Evolutionary conservation across 2,329 filamentous ascomycete species (phyloP).

Genomic region (Neocatenulostroma microsporum): DNA sequence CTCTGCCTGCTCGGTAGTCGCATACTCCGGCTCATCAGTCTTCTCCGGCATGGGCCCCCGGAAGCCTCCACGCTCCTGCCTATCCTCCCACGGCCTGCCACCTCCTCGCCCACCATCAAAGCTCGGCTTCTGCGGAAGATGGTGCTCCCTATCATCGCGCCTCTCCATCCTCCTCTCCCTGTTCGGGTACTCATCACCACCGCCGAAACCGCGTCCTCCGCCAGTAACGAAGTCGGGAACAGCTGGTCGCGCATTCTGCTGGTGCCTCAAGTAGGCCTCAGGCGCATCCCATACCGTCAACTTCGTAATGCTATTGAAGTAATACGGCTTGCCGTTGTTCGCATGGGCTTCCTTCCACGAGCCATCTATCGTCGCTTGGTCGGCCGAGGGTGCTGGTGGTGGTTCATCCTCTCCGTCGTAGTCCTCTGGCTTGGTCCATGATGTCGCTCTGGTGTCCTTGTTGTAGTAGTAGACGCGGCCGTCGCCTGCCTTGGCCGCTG

Average conservation of each 20-base stretch:
- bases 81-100: constrained; percentile 25
- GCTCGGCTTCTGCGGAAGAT: constrained; percentile 33
- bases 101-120: constrained; percentile 25
- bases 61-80: constrained; percentile 26
- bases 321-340: constrained; percentile 83
- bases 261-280: constrained; percentile 14
- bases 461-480: constrained; percentile 85
- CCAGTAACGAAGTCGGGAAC: constrained; percentile 52
- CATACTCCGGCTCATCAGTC: constrained; percentile 57
- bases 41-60: constrained; percentile 28
- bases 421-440: constrained; percentile 91
- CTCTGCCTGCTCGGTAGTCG: constrained; percentile 78
- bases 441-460: constrained; percentile 69
- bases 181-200: constrained; percentile 3
- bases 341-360: constrained; percentile 84
- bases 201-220: constrained; percentile 23
- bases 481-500: constrained; percentile 22
- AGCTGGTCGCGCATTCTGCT: constrained; percentile 13
- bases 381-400: constrained; percentile 55
- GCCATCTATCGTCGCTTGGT: constrained; percentile 58
- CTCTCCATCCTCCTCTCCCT: constrained; percentile 23
- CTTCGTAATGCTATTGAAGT: constrained; percentile 84
- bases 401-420: constrained; percentile 14
- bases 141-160: constrained; percentile 32
- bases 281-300: constrained; percentile 95